These are phyloP conservation scores for Polygonum aviculare DNA, from an alignment of 148 eudicot genomes.

Conservation along the genomic window DNA sequence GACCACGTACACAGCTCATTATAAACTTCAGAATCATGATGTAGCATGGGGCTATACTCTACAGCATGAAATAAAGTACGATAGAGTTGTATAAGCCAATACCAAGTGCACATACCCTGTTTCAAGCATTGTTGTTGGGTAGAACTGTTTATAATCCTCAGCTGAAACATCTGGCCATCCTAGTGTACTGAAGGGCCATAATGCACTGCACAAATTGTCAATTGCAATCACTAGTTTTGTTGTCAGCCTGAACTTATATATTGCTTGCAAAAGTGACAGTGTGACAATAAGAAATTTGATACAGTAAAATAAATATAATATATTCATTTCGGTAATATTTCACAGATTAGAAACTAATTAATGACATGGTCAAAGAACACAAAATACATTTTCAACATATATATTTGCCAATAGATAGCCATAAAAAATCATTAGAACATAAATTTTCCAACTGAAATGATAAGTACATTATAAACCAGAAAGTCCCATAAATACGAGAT, in stretches of 20 bases:
- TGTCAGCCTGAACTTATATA: not conserved
- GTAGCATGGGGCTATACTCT: not conserved
- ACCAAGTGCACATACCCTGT: slow-evolving; percentile 58
- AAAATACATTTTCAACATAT: not conserved
- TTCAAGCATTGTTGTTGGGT: slow-evolving; percentile 94
- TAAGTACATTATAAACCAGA: not conserved
- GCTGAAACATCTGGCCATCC: slow-evolving; percentile 94
- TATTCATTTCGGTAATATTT: not conserved
- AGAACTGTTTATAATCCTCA: slow-evolving; percentile 72
- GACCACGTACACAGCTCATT: not conserved
- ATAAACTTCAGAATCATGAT: not conserved
- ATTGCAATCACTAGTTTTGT: not conserved
- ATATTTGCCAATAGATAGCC: not conserved
- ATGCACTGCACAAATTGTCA: slow-evolving; percentile 37
- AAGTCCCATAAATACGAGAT: not conserved
- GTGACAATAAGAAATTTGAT: not conserved
- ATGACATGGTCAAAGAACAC: not conserved
- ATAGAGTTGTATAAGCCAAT: not conserved
- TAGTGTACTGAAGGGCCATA: slow-evolving; percentile 97
- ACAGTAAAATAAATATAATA: not conserved
- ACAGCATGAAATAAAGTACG: not conserved
- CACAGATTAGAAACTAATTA: not conserved
- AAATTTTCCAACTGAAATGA: not conserved
- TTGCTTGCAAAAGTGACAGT: not conserved
- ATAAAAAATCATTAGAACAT: not conserved